Percentiles rank a stretch among this genome's conserved stretches.
These are phyloP conservation scores for Ophiostoma angusticollis DNA, from an alignment of 2,329 filamentous ascomycete species.

Conservation along the genomic window DNA sequence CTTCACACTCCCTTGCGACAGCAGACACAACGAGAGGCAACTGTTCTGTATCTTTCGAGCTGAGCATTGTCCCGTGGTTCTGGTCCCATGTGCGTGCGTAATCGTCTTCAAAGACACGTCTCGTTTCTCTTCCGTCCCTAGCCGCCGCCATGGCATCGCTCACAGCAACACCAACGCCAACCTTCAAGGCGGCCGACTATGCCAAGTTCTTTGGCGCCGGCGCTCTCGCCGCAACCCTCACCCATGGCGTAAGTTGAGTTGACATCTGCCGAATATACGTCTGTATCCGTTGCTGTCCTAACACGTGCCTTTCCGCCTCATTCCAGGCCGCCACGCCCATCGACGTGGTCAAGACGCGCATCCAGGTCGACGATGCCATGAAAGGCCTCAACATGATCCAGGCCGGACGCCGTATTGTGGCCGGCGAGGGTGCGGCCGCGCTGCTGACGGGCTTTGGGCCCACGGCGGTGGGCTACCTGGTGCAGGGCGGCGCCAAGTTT, in stretches of 20 bases:
- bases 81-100: too few relatives aligned
- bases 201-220: slow-evolving; percentile 41
- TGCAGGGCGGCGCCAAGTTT: slow-evolving; percentile 84
- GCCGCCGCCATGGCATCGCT: slow-evolving; percentile 3
- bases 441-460: slow-evolving; percentile 75
- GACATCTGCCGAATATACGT: too few relatives aligned
- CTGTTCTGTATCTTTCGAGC: too few relatives aligned
- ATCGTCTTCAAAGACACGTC: neutral
- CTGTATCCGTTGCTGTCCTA: too few relatives aligned
- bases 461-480: slow-evolving; percentile 76
- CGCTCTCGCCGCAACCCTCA: slow-evolving; percentile 38
- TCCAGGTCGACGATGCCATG: slow-evolving; percentile 75
- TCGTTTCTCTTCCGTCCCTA: neutral
- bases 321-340: slow-evolving; percentile 38
- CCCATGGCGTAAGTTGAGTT: slow-evolving; percentile 34
- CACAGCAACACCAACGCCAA: slow-evolving; percentile 17
- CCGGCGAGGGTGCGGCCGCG: slow-evolving; percentile 65
- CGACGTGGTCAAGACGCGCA: slow-evolving; percentile 76
- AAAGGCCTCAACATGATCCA: slow-evolving; percentile 76
- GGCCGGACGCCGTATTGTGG: slow-evolving; percentile 65
- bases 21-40: too few relatives aligned
- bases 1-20: too few relatives aligned
- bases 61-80: too few relatives aligned
- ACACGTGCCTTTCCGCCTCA: neutral
- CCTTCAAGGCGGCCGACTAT: slow-evolving; percentile 33